phyloP scores from a whole-genome alignment of 306 rosid genomes.

The Trifolium pratense region DNA sequence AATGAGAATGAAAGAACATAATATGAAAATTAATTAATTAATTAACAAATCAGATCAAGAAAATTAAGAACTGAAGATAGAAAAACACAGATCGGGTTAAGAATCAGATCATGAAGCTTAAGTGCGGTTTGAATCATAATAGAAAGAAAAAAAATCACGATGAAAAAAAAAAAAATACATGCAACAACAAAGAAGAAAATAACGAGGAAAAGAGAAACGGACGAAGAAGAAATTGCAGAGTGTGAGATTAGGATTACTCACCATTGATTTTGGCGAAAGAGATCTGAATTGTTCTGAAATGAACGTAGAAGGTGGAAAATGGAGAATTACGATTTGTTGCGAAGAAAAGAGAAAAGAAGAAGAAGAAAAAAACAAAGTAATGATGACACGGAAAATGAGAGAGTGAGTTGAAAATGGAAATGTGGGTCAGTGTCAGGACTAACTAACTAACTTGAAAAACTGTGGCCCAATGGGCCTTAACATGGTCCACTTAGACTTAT shows the following conservation, averaged over 20 bases:
- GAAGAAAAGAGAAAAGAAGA: neutral
- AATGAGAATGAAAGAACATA: conserved; percentile 28
- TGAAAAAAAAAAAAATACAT: neutral
- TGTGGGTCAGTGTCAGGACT: neutral
- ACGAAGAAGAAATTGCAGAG: conserved; percentile 13
- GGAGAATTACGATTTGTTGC: neutral
- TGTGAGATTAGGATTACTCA: conserved; percentile 35
- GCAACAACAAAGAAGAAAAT: neutral
- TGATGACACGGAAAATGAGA: neutral
- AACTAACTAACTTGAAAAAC: neutral
- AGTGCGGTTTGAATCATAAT: neutral
- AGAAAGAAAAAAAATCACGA: neutral
- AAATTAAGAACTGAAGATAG: neutral
- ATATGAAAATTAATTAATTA: conserved; percentile 7
- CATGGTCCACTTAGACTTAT: too few relatives aligned
- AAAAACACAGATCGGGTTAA: neutral
- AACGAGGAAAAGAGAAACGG: too few relatives aligned
- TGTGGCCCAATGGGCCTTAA: conserved; percentile 26
- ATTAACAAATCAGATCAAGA: conserved; percentile 26
- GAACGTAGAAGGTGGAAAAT: conserved; percentile 2
- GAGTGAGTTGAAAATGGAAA: too few relatives aligned
- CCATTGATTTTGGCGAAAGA: conserved; percentile 38
- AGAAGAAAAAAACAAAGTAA: neutral
- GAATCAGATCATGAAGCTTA: conserved; percentile 30
- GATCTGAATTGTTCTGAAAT: conserved; percentile 36